Conservation (phyloP, 2,329 filamentous ascomycete genomes). For the Trichophyton verrucosum region DNA sequence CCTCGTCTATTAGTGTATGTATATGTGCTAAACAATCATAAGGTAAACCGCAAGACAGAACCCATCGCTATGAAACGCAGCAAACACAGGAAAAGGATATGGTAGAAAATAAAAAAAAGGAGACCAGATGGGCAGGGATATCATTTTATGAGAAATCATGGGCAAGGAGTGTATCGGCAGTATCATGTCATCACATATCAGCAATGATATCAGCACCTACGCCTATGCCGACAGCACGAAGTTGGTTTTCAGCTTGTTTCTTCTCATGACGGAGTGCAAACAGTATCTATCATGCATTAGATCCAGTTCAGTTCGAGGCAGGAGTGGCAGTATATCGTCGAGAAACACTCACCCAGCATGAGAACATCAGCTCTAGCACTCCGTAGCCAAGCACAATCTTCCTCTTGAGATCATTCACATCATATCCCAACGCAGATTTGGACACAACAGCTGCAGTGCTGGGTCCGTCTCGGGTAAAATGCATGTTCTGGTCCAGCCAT, state of each 20-base stretch:
- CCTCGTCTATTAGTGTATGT: slow-evolving; percentile 1
- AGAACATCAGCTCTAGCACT: slow-evolving; percentile 69
- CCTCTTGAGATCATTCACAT: slow-evolving; percentile 62
- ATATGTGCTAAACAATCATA: not conserved
- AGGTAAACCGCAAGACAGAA: not conserved
- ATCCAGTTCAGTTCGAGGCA: not conserved
- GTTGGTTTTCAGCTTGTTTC: not conserved
- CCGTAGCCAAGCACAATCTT: slow-evolving; percentile 72
- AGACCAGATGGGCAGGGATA: not conserved
- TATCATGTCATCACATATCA: not conserved
- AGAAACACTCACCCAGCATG: slow-evolving; percentile 60
- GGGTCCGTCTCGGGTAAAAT: not conserved
- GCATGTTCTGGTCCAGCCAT: not conserved
- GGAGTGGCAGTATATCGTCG: not conserved
- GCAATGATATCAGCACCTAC: not conserved
- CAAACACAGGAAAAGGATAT: not conserved
- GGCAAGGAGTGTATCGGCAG: not conserved
- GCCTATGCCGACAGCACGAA: not conserved
- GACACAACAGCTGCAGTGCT: not conserved
- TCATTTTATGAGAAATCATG: not conserved
- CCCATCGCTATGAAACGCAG: not conserved
- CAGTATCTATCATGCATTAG: not conserved
- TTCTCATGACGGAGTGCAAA: slow-evolving; percentile 3
- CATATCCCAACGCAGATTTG: slow-evolving; percentile 11
- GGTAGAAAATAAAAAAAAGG: not conserved